Evolutionary conservation across 1,284 basidiomycete species (phyloP), one percentile per base, ranked within the genome.

Genomic region (Trichosporon asahii): DNA sequence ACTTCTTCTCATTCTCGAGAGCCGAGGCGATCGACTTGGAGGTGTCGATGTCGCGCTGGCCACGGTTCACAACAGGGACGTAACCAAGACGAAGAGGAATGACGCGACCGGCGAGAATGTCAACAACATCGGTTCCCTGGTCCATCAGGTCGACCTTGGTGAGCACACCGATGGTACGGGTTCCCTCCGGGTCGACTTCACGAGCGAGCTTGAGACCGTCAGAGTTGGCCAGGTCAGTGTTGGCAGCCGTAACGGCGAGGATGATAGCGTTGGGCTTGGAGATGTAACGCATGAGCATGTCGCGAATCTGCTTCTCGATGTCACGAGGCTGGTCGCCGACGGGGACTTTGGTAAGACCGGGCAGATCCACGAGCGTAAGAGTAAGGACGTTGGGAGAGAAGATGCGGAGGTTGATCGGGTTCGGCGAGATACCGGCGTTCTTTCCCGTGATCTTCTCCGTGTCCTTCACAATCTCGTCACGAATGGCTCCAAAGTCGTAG

Each of bases 71-170:
- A 12, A 99, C 96, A 18, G 96, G 96, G 3, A 98, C 96, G 80
- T 98, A 99, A 65, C 96, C 96, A 61, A 99, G 85, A 69, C 95
- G 90, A 44, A 99, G 87, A 64, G 95, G 95, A 79, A 98, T 98
- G 76, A 88, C 85, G 68, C 96, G 90, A n/a, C 96, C 96, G 33
- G 96, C 96, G 55, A 99, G 89, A 81, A 99, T 98, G 82, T 99
- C 96, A 55, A 98, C 94, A 46, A 98, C 96, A 82, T 99, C 96
- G 9, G 96, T 98, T 65, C 96, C 96, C 77, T 88, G 88, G 85
- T 98, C 96, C 96, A 98, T 98, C 73, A 98, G 86, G 82, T 99
- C 96, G 65, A 99, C 92, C 85, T 99, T 98, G 27, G 96, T 98
- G 79, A 99, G 85, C 21, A 98, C 96, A 88, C 96, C 96, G 76